Conservation (phyloP, 1,139 yeast genomes). For the Magnusiomyces magnusii region DNA sequence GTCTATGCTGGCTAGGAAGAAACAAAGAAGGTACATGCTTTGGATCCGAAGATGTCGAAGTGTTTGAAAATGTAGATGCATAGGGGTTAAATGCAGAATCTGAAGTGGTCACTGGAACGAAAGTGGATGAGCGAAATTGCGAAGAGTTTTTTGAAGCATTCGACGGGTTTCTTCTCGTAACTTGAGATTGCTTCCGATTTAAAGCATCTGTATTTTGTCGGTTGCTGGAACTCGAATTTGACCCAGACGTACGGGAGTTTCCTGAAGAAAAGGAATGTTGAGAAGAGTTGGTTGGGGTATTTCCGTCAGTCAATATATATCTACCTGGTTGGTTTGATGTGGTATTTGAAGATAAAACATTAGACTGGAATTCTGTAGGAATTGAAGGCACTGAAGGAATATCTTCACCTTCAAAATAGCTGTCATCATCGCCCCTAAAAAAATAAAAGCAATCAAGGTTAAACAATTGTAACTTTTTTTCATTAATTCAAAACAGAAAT, state of each 20-base stretch:
- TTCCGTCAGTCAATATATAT: not conserved
- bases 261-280: not conserved
- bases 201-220: not conserved
- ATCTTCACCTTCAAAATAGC: not conserved
- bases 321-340: not conserved
- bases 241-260: not conserved
- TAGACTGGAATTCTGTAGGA: not conserved
- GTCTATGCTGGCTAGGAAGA: not conserved
- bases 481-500: conserved; percentile 2
- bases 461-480: not conserved
- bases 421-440: conserved; percentile 1
- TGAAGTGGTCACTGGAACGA: not conserved
- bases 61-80: not conserved
- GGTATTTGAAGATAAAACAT: not conserved
- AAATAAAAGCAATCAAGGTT: not conserved
- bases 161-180: not conserved
- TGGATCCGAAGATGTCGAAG: not conserved
- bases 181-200: not conserved
- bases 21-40: not conserved
- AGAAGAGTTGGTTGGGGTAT: not conserved
- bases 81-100: not conserved
- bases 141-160: not conserved
- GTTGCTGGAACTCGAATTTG: not conserved
- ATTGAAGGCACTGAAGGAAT: not conserved
- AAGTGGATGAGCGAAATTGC: not conserved